Evolutionary conservation across 495 filamentous ascomycete genomes (phyloP).

Genomic region (Penicillium cosmopolitanum): DNA sequence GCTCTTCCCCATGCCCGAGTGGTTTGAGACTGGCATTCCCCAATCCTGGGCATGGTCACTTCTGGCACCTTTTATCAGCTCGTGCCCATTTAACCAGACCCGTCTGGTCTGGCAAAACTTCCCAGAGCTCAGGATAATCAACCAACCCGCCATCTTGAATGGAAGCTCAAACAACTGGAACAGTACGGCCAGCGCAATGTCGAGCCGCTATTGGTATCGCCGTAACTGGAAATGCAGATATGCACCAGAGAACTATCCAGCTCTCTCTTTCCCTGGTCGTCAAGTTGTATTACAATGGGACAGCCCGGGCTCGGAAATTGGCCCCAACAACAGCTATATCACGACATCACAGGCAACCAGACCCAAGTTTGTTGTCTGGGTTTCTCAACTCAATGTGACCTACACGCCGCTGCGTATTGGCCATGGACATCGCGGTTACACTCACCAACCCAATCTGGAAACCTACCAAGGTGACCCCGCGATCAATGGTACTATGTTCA

Average conservation of each 20-base stretch:
- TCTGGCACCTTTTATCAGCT: slow-evolving; percentile 81
- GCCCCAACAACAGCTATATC: slow-evolving; percentile 81
- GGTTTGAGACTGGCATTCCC: slow-evolving; percentile 80
- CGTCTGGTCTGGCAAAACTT: slow-evolving; percentile 89
- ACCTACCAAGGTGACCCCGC: slow-evolving; percentile 69
- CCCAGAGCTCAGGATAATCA: slow-evolving; percentile 71
- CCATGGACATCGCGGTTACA: slow-evolving; percentile 59
- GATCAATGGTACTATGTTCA: slow-evolving; percentile 79
- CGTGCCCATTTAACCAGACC: slow-evolving; percentile 74
- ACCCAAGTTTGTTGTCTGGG: slow-evolving; percentile 75
- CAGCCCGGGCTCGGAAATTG: slow-evolving; percentile 65
- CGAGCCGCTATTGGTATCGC: slow-evolving; percentile 3
- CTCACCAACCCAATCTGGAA: slow-evolving; percentile 67
- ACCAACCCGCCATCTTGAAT: slow-evolving; percentile 74
- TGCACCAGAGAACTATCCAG: slow-evolving; percentile 64
- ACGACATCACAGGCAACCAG: slow-evolving; percentile 62
- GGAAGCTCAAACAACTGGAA: slow-evolving; percentile 53
- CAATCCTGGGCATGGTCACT: slow-evolving; percentile 90
- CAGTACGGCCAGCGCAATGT: slow-evolving; percentile 25
- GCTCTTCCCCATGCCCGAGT: slow-evolving; percentile 83
- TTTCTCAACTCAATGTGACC: slow-evolving; percentile 82
- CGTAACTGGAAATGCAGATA: slow-evolving; percentile 43
- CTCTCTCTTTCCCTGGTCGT: slow-evolving; percentile 77
- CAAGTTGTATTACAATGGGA: slow-evolving; percentile 77
- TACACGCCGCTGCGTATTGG: slow-evolving; percentile 69